Evolutionary conservation across 257 asterid genomes (phyloP).

Genomic region (Ophiorrhiza pumila): DNA sequence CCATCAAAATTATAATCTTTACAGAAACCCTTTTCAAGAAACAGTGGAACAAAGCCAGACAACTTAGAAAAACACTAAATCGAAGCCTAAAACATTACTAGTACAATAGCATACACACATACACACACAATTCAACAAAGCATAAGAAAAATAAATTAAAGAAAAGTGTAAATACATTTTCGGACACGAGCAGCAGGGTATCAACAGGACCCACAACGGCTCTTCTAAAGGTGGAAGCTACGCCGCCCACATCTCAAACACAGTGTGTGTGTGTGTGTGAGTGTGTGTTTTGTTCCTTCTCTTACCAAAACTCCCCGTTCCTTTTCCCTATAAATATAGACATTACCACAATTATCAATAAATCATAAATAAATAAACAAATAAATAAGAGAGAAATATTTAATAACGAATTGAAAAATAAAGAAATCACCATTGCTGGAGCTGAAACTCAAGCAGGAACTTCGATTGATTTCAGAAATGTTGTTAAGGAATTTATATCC

Average conservation of each 20-base stretch:
- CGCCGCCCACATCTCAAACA: constrained; percentile 32
- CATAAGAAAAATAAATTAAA: neutral
- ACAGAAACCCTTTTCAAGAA: neutral
- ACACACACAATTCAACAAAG: neutral
- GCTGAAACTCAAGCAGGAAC: neutral
- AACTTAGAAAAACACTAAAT: neutral
- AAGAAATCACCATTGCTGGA: neutral
- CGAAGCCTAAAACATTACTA: neutral
- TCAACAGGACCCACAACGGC: constrained; percentile 27
- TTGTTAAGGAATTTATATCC: neutral
- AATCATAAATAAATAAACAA: neutral
- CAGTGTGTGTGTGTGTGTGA: constrained; percentile 27
- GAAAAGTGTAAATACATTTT: constrained; percentile 12
- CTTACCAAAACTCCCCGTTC: constrained; percentile 30
- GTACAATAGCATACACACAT: too few relatives aligned
- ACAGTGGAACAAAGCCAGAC: too few relatives aligned
- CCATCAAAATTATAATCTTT: neutral
- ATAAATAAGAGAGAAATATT: neutral
- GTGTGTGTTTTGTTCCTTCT: constrained; percentile 32
- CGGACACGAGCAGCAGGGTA: constrained; percentile 26
- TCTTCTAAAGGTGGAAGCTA: constrained; percentile 35
- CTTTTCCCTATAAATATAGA: constrained; percentile 18
- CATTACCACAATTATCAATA: neutral
- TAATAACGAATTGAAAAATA: neutral
- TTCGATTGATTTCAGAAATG: neutral